Percentiles rank a stretch among this genome's conserved stretches.
Conservation (phyloP, 768 basidiomycete species). For the Russula compacta region DNA sequence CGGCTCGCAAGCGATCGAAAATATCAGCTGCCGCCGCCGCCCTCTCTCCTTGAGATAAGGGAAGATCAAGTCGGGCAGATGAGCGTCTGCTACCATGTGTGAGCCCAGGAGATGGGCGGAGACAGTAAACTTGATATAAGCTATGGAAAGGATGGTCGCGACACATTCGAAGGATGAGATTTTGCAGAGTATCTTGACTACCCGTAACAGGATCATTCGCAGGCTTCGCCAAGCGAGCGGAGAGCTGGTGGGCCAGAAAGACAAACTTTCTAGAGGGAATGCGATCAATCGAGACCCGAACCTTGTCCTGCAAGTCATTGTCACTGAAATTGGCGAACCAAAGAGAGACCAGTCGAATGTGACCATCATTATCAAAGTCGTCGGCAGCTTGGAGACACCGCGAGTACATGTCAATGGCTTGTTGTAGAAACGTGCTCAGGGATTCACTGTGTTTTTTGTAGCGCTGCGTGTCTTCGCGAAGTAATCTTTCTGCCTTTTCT, state of each 20-base stretch:
- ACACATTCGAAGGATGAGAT: conserved; percentile 66
- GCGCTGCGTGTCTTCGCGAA: conserved; percentile 44
- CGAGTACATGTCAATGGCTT: conserved; percentile 82
- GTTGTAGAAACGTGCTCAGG: conserved; percentile 53
- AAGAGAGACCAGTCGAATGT: conserved; percentile 77
- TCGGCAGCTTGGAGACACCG: conserved; percentile 62
- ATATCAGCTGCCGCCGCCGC: conserved; percentile 56
- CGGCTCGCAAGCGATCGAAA: conserved; percentile 43
- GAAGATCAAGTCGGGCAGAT: conserved; percentile 36
- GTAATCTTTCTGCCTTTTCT: conserved; percentile 37
- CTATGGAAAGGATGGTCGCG: conserved; percentile 90
- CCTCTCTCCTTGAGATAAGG: conserved; percentile 47
- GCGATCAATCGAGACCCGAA: conserved; percentile 40
- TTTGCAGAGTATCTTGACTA: conserved; percentile 53
- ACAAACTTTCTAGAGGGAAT: conserved; percentile 86
- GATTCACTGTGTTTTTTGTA: conserved; percentile 35
- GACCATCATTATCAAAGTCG: conserved; percentile 62
- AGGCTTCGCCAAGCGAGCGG: conserved; percentile 67
- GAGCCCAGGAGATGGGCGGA: conserved; percentile 34
- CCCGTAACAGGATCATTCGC: conserved; percentile 24
- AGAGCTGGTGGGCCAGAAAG: conserved; percentile 87
- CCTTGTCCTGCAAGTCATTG: conserved; percentile 33
- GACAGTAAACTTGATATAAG: conserved; percentile 80
- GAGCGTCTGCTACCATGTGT: conserved; percentile 31
- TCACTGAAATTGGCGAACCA: conserved; percentile 87